A percentile compares a stretch with the other conserved stretches of the same genome.
These are phyloP conservation scores for Bipolaris oryzae DNA, from an alignment of 2,329 filamentous ascomycete species.

Conservation along the genomic window DNA sequence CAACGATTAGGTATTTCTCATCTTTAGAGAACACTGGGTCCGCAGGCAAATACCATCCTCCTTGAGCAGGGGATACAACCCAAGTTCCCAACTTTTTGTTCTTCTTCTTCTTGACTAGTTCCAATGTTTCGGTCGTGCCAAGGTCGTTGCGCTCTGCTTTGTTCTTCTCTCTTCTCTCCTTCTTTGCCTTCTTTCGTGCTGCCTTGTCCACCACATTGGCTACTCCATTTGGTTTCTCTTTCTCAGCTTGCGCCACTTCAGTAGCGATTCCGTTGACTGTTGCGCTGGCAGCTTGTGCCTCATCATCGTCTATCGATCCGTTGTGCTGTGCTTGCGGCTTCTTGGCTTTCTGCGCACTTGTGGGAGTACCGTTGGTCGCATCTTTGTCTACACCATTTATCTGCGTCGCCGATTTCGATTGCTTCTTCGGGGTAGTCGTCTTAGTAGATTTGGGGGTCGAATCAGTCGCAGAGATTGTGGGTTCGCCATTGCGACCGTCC, in stretches of 20 bases:
- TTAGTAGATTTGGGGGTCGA: slow-evolving; percentile 21
- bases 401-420: slow-evolving; percentile 19
- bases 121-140: slow-evolving; percentile 2
- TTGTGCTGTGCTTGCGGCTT: slow-evolving; percentile 11
- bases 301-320: background rate
- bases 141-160: slow-evolving; percentile 8
- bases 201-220: slow-evolving; percentile 14
- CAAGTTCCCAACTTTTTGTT: slow-evolving; percentile 26
- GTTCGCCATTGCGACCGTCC: slow-evolving; percentile 20
- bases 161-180: slow-evolving; percentile 14
- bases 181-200: slow-evolving; percentile 19
- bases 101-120: slow-evolving; percentile 29
- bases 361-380: slow-evolving; percentile 16
- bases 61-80: slow-evolving; percentile 55
- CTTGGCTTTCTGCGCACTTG: slow-evolving; percentile 9
- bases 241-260: background rate
- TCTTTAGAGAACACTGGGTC: slow-evolving; percentile 65
- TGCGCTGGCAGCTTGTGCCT: slow-evolving; percentile 10
- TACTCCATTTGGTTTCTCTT: slow-evolving; percentile 1
- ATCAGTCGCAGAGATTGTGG: slow-evolving; percentile 18
- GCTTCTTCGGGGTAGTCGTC: slow-evolving; percentile 19
- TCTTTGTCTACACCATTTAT: slow-evolving; percentile 15
- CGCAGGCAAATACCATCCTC: slow-evolving; percentile 61
- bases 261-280: background rate
- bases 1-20: slow-evolving; percentile 70